Conservation (phyloP, 2,329 filamentous ascomycete genomes). For the Dactylellina sp. region DNA sequence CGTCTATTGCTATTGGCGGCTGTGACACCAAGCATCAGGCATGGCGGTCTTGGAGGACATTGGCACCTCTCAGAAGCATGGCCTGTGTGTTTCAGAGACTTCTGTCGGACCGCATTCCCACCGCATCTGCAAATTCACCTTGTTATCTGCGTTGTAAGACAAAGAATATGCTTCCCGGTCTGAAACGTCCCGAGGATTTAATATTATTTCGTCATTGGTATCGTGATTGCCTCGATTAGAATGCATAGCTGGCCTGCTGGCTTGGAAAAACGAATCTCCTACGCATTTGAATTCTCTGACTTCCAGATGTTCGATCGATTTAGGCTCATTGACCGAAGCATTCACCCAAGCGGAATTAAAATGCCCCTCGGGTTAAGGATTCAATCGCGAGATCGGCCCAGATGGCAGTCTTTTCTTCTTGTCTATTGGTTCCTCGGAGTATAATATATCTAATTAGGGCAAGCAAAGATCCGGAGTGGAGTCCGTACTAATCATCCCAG, state of each 20-base stretch:
- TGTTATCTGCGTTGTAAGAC: not conserved
- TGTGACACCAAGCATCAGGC: conserved; percentile 19
- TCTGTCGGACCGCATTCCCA: conserved; percentile 54
- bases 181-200: no score
- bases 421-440: conserved; percentile 12
- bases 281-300: no score
- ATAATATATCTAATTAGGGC: conserved; percentile 24
- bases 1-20: conserved; percentile 21
- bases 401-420: not conserved
- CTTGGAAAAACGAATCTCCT: no score
- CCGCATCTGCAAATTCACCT: not conserved
- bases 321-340: conserved; percentile 42
- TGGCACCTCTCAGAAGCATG: conserved; percentile 39
- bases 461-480: not conserved
- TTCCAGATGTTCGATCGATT: no score
- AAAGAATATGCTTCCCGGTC: no score
- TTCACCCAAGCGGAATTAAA: conserved; percentile 46
- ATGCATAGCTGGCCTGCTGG: no score
- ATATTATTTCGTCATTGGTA: no score
- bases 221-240: no score
- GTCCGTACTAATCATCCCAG: no score
- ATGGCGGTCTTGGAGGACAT: conserved; percentile 44
- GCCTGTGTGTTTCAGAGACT: conserved; percentile 50
- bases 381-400: not conserved
- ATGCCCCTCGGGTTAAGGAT: not conserved